A percentile compares a stretch with the other conserved stretches of the same genome.
Evolutionary conservation across 2,329 filamentous ascomycete genomes (phyloP).

Genomic region (Penicillium paneum): DNA sequence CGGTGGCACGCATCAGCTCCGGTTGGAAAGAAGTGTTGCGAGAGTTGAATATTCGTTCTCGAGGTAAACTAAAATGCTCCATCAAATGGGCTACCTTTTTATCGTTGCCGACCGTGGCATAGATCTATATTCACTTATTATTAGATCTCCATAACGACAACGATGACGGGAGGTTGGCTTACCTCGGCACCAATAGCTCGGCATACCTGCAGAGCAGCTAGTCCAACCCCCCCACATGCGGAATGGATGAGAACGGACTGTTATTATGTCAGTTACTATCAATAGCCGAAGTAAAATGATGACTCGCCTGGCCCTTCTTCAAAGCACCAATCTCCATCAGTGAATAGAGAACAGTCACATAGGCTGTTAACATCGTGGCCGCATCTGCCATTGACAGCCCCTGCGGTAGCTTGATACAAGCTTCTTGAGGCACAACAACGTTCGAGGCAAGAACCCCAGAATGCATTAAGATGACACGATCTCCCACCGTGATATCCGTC

Average conservation of each 20-base stretch:
- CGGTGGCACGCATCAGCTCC: constrained; percentile 9
- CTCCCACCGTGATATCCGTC: constrained; percentile 25
- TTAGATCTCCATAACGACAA: background rate
- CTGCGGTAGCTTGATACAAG: constrained; percentile 10
- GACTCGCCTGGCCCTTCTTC: constrained; percentile 19
- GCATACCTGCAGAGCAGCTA: constrained; percentile 22
- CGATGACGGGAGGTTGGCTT: background rate
- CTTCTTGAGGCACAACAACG: background rate
- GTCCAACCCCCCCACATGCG: constrained; percentile 22
- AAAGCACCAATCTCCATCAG: constrained; percentile 23
- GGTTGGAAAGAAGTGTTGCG: constrained; percentile 13
- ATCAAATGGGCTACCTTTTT: constrained; percentile 20
- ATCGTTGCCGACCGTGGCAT: constrained; percentile 15
- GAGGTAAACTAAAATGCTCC: constrained; percentile 14
- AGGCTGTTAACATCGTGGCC: constrained; percentile 14
- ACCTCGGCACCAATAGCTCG: constrained; percentile 17
- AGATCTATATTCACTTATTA: constrained; percentile 5
- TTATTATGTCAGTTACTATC: background rate
- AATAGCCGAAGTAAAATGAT: background rate
- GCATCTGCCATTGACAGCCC: constrained; percentile 17
- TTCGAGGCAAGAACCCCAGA: constrained; percentile 8
- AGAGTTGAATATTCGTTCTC: constrained; percentile 21
- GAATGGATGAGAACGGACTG: constrained; percentile 25
- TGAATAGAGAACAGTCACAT: constrained; percentile 18
- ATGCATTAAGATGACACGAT: constrained; percentile 26